A percentile compares a stretch with the other conserved stretches of the same genome.
Evolutionary conservation across 106 monocot species (phyloP).

Genomic region (Ottelia alismoides): DNA sequence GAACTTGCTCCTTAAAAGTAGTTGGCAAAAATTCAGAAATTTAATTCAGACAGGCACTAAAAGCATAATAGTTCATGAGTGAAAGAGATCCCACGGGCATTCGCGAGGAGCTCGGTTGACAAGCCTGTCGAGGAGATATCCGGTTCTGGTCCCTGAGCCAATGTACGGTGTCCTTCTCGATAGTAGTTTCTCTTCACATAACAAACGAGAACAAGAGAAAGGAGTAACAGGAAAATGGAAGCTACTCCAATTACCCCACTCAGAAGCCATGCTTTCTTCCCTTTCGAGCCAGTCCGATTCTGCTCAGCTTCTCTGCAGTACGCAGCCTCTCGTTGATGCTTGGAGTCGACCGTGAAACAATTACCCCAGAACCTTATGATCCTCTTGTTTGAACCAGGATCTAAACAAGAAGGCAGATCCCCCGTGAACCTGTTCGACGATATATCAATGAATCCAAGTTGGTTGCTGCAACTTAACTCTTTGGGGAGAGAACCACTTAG

Average conservation of each 20-base stretch:
- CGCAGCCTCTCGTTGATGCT: slow-evolving; percentile 38
- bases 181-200: slow-evolving; percentile 26
- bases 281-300: slow-evolving; percentile 8
- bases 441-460: too few relatives aligned
- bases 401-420: slow-evolving; percentile 42
- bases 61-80: background rate
- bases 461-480: too few relatives aligned
- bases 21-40: background rate
- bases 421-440: slow-evolving; percentile 48
- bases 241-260: too few relatives aligned
- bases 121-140: slow-evolving; percentile 47
- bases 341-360: too few relatives aligned
- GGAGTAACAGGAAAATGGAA: too few relatives aligned
- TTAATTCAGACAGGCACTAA: background rate
- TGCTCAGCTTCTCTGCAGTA: slow-evolving; percentile 25
- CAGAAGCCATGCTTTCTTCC: too few relatives aligned
- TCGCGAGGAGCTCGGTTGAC: slow-evolving; percentile 55
- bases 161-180: slow-evolving; percentile 19
- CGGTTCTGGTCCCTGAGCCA: slow-evolving; percentile 22
- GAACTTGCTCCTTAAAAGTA: too few relatives aligned
- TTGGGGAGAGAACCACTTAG: slow-evolving; percentile 41
- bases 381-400: too few relatives aligned
- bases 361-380: slow-evolving; percentile 39
- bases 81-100: slow-evolving; percentile 39
- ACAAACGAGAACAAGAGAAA: slow-evolving; percentile 27